Conservation (phyloP, 306 rosid species). For the Biancaea sappan region DNA sequence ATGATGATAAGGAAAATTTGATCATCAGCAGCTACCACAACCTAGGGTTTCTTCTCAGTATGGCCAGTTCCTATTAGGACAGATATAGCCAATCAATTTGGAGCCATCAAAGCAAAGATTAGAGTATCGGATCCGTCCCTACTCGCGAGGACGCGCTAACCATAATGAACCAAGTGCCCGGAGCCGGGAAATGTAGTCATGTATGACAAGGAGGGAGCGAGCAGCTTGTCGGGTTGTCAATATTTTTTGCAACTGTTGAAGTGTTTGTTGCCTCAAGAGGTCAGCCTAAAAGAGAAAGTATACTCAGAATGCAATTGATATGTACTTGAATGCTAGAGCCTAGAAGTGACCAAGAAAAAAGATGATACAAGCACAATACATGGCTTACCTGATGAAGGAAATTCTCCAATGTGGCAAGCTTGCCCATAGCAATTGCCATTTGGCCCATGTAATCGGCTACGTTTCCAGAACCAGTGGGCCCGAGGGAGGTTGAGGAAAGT, state of each 20-base stretch:
- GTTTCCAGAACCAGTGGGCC: conserved; percentile 55
- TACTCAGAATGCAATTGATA: background rate
- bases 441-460: conserved; percentile 92
- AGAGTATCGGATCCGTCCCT: conserved; percentile 33
- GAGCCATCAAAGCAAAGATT: background rate
- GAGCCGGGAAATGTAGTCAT: conserved; percentile 69
- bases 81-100: conserved; percentile 29
- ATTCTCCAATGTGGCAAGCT: conserved; percentile 73
- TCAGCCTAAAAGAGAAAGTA: conserved; percentile 62
- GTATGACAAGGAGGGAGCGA: conserved; percentile 66
- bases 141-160: conserved; percentile 77
- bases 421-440: conserved; percentile 93
- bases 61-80: conserved; percentile 23
- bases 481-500: conserved; percentile 56
- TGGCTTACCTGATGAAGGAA: conserved; percentile 72
- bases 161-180: conserved; percentile 86
- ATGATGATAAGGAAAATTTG: conserved; percentile 33
- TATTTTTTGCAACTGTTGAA: conserved; percentile 78
- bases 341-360: background rate
- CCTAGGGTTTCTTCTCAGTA: conserved; percentile 23
- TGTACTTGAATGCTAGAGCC: background rate
- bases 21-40: conserved; percentile 13
- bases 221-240: conserved; percentile 78
- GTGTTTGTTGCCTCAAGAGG: conserved; percentile 81
- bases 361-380: background rate